Conservation (phyloP, 371 early-diverging fungal species). For the Rhizopus sp. region DNA sequence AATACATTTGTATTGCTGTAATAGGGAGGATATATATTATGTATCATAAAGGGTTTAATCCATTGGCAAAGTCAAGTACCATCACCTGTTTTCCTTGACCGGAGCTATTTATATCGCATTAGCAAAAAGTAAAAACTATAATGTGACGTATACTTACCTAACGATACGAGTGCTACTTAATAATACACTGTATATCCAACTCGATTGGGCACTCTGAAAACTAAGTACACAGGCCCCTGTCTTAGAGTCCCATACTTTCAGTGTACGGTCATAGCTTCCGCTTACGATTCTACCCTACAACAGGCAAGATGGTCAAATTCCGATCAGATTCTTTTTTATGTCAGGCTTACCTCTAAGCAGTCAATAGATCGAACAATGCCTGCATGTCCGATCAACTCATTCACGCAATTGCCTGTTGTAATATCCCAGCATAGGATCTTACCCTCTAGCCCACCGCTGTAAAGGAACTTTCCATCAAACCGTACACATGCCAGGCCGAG, state of each 20-base stretch:
- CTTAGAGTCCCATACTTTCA: constrained; percentile 90
- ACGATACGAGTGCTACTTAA: constrained; percentile 76
- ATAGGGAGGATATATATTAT: no score
- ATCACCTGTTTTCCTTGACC: neutral
- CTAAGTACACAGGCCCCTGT: constrained; percentile 49
- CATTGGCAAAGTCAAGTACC: neutral
- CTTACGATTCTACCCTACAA: constrained; percentile 43
- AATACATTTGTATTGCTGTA: no score
- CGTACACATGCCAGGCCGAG: constrained; percentile 95
- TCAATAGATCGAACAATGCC: constrained; percentile 92
- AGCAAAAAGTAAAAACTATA: neutral
- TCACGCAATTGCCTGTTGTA: constrained; percentile 72
- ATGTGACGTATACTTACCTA: constrained; percentile 29
- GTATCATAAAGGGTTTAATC: neutral
- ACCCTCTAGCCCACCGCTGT: constrained; percentile 92
- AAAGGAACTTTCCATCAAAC: constrained; percentile 81
- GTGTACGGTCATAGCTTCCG: constrained; percentile 87
- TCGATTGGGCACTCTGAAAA: constrained; percentile 72
- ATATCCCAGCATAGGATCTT: constrained; percentile 94
- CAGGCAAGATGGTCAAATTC: neutral
- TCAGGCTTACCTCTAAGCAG: constrained; percentile 52
- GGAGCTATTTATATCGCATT: neutral
- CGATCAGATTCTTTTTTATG: no score
- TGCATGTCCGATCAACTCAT: constrained; percentile 83
- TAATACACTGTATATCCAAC: constrained; percentile 93